Evolutionary conservation across 2,329 filamentous ascomycete genomes (phyloP).

Genomic region (Penicillium sp.): DNA sequence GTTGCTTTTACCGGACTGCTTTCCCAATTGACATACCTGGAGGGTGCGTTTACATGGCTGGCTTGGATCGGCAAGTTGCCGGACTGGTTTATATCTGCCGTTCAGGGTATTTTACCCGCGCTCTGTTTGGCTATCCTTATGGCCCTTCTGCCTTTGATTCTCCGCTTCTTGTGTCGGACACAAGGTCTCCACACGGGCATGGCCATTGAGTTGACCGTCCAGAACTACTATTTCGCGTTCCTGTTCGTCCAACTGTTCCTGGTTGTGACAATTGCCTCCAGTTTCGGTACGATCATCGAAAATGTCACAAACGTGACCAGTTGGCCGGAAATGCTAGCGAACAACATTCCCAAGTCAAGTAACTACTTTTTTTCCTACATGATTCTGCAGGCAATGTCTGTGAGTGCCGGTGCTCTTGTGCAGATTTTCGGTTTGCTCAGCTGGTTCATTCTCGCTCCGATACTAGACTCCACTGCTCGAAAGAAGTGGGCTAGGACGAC

Average conservation of each 20-base stretch:
- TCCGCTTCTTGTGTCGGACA: constrained; percentile 68
- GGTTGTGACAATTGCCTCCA: constrained; percentile 81
- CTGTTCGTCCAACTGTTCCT: constrained; percentile 94
- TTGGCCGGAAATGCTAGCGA: constrained; percentile 69
- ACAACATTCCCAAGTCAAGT: constrained; percentile 77
- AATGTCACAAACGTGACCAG: constrained; percentile 66
- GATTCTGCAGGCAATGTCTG: constrained; percentile 87
- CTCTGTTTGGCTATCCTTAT: constrained; percentile 73
- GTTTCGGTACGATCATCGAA: constrained; percentile 64
- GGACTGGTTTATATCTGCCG: constrained; percentile 58
- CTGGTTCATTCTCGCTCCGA: constrained; percentile 77
- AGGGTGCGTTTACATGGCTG: constrained; percentile 66
- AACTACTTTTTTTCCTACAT: constrained; percentile 99
- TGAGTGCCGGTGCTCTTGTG: constrained; percentile 82
- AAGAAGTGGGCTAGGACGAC: constrained; percentile 87
- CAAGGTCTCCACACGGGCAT: constrained; percentile 83
- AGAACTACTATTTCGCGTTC: constrained; percentile 90
- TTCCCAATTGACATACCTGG: constrained; percentile 71
- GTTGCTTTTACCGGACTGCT: constrained; percentile 84
- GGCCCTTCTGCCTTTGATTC: constrained; percentile 74
- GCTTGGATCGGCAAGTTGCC: constrained; percentile 65
- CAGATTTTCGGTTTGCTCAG: constrained; percentile 75
- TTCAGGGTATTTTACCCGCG: constrained; percentile 86
- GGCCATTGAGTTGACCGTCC: constrained; percentile 76
- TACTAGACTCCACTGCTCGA: constrained; percentile 76